phyloP scores from a whole-genome alignment of 75 land plant genomes.

The Gnetum montanum region DNA sequence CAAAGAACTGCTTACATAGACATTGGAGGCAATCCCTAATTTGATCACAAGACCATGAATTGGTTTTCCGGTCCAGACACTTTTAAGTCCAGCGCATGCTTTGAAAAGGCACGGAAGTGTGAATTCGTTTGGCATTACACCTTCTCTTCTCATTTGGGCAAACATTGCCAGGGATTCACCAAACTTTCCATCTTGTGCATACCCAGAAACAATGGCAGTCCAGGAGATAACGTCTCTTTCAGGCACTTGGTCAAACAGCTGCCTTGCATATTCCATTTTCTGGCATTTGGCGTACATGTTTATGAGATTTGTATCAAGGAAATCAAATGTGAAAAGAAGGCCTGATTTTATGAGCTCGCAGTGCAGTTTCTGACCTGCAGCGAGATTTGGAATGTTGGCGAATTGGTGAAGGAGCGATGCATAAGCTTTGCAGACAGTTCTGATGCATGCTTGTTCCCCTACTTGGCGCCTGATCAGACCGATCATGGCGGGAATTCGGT shows the following conservation, averaged over 20 bases:
- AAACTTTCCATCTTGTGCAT: constrained; percentile 14
- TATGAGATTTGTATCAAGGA: neutral
- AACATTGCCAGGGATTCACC: constrained; percentile 11
- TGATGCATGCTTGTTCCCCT: no score
- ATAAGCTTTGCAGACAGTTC: neutral
- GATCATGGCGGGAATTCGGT: no score
- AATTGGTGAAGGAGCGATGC: neutral
- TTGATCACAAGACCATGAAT: constrained; percentile 8
- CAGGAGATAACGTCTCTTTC: constrained; percentile 11
- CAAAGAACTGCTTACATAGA: constrained; percentile 17
- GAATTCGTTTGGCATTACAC: constrained; percentile 17
- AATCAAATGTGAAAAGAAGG: neutral
- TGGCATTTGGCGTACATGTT: constrained; percentile 10
- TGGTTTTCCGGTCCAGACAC: constrained; percentile 17
- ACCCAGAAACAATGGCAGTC: constrained; percentile 24
- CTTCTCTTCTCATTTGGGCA: constrained; percentile 14
- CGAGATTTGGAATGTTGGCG: neutral
- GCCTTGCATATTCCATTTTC: constrained; percentile 5
- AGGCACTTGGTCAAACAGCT: constrained; percentile 27
- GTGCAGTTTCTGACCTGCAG: neutral
- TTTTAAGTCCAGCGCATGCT: constrained; percentile 6
- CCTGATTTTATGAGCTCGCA: neutral
- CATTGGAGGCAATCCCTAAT: constrained; percentile 8
- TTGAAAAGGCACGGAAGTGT: constrained; percentile 24
- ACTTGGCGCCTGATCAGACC: no score